These are phyloP conservation scores for Diplosphaera chodatii DNA, from an alignment of 139 green algal species.

Conservation along the genomic window DNA sequence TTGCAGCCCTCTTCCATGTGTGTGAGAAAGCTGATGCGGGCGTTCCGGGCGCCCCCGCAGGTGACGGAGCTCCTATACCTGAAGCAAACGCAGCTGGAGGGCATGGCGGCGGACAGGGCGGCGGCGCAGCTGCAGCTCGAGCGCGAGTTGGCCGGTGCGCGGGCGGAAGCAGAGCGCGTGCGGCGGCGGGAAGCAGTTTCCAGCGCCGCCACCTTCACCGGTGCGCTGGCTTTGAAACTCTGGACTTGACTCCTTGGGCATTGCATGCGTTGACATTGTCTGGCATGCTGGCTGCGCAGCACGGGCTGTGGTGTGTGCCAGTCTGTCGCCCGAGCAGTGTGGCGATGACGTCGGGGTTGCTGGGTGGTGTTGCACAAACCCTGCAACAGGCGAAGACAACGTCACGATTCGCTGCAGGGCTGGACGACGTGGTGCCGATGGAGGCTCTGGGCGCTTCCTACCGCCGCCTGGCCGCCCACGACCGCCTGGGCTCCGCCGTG, in stretches of 20 bases:
- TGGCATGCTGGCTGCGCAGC: slow-evolving; percentile 1
- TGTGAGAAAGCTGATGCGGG: too few species aligned
- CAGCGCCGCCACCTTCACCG: background rate
- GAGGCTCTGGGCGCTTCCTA: slow-evolving; percentile 64
- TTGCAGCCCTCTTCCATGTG: too few species aligned
- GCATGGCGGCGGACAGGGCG: slow-evolving; percentile 44
- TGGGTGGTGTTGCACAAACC: too few species aligned
- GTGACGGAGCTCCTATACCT: slow-evolving; percentile 62
- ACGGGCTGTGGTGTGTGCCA: too few species aligned
- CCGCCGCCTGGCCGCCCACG: slow-evolving; percentile 35
- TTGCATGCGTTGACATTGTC: too few species aligned
- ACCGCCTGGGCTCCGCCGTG: slow-evolving; percentile 35
- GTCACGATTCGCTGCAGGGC: slow-evolving; percentile 3
- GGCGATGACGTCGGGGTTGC: too few species aligned
- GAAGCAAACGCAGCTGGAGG: slow-evolving; percentile 71
- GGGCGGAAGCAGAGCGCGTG: slow-evolving; percentile 30
- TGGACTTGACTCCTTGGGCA: too few species aligned
- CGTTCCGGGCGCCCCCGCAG: slow-evolving; percentile 3
- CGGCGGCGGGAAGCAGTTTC: background rate
- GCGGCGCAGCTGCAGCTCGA: slow-evolving; percentile 62
- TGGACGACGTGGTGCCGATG: slow-evolving; percentile 66
- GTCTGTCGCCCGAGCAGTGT: too few species aligned
- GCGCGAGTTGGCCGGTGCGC: slow-evolving; percentile 42
- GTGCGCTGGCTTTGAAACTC: too few species aligned
- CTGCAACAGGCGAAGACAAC: too few species aligned